Evolutionary conservation across 805 yeast species (phyloP).

Genomic region (Starmera dryadoides): DNA sequence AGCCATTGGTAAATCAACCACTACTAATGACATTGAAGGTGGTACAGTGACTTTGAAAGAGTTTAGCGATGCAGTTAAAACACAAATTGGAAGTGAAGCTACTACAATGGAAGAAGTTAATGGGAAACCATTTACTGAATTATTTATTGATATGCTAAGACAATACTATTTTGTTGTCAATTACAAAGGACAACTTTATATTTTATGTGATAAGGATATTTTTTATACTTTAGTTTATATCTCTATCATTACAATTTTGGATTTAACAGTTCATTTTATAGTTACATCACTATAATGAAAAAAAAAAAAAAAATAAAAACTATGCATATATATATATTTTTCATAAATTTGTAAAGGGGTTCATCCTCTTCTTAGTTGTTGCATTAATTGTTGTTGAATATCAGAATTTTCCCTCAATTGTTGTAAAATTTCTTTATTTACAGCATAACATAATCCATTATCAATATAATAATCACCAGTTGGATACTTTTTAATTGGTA

Average conservation of each 20-base stretch:
- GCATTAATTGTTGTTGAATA: conserved; percentile 36
- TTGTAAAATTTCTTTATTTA: conserved; percentile 33
- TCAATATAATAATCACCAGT: conserved; percentile 23
- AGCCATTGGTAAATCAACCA: too few relatives aligned
- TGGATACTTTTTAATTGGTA: conserved; percentile 42
- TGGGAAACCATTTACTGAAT: not conserved
- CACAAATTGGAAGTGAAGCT: not conserved
- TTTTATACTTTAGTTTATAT: not conserved
- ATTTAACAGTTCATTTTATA: too few relatives aligned
- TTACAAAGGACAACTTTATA: not conserved
- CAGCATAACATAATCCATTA: conserved; percentile 42
- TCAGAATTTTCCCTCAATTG: conserved; percentile 30
- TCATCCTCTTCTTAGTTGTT: conserved; percentile 28
- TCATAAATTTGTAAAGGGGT: too few relatives aligned
- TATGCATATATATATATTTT: too few relatives aligned
- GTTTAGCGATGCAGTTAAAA: not conserved
- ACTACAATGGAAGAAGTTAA: not conserved
- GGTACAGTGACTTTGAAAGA: not conserved
- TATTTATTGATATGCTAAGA: not conserved
- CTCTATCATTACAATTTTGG: not conserved
- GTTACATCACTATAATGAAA: too few relatives aligned
- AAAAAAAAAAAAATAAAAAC: too few relatives aligned
- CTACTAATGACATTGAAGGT: not conserved
- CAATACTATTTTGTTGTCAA: not conserved
- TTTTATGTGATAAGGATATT: not conserved